These are phyloP conservation scores for Claviceps quebecensis DNA, from an alignment of 2,329 filamentous ascomycete genomes.

Conservation along the genomic window DNA sequence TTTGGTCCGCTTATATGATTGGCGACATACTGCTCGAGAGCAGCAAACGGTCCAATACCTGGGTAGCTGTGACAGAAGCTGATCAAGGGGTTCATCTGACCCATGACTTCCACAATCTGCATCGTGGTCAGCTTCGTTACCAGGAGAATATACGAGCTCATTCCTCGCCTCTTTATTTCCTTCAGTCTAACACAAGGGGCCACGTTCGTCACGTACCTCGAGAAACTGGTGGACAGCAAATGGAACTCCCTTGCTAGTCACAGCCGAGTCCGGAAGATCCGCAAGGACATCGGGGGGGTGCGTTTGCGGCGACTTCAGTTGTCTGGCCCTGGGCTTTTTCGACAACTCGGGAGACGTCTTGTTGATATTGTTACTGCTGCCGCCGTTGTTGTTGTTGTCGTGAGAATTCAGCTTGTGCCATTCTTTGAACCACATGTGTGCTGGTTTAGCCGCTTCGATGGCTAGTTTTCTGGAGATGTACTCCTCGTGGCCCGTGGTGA, in stretches of 20 bases:
- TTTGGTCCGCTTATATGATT: conserved; percentile 28
- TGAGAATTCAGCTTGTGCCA: conserved; percentile 45
- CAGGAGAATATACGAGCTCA: neutral
- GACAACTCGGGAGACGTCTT: conserved; percentile 53
- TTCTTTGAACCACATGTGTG: conserved; percentile 52
- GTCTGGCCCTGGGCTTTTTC: conserved; percentile 48
- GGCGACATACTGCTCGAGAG: conserved; percentile 46
- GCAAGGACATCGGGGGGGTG: conserved; percentile 43
- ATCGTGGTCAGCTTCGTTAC: conserved; percentile 8
- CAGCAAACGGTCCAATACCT: conserved; percentile 39
- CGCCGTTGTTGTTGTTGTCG: conserved; percentile 21
- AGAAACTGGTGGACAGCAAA: conserved; percentile 49
- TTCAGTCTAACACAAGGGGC: neutral
- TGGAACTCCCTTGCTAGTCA: conserved; percentile 47
- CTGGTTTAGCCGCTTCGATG: conserved; percentile 45
- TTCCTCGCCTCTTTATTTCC: too few species aligned
- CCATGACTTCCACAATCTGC: conserved; percentile 51
- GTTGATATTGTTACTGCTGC: neutral
- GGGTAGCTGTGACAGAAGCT: conserved; percentile 41
- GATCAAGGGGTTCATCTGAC: conserved; percentile 52
- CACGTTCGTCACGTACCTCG: conserved; percentile 30
- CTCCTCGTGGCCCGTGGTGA: conserved; percentile 64
- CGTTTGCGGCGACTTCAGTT: conserved; percentile 44
- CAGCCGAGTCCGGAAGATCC: conserved; percentile 42
- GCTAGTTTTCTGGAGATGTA: conserved; percentile 60